phyloP scores from a whole-genome alignment of 1,284 basidiomycete genomes.

The Moesziomyces globuligerus region DNA sequence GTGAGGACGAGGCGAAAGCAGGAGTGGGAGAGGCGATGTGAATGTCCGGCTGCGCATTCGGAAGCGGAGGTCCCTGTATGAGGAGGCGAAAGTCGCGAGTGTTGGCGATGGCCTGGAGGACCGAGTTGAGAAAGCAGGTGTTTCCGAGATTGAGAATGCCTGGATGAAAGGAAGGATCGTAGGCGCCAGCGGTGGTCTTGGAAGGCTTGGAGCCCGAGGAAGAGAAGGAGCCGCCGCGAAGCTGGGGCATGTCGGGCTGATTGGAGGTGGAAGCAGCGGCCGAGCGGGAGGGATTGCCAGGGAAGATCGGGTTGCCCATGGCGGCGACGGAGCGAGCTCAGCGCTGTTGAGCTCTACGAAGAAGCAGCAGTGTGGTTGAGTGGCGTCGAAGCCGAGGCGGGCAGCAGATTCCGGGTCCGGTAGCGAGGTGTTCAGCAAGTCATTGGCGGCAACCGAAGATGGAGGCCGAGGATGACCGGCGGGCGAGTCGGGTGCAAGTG shows the following conservation, averaged over 20 bases:
- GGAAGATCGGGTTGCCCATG: constrained; percentile 32
- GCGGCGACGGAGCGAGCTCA: neutral
- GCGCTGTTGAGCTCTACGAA: neutral
- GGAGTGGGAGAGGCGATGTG: constrained; percentile 1
- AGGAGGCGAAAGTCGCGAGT: constrained; percentile 74
- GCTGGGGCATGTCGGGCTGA: constrained; percentile 11
- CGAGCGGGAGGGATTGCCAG: constrained; percentile 73
- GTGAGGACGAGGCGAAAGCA: neutral
- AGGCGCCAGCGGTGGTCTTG: constrained; percentile 62
- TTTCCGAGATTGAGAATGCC: constrained; percentile 87
- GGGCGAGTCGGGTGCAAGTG: too few species aligned
- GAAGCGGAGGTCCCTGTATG: constrained; percentile 68
- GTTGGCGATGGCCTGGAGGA: constrained; percentile 77
- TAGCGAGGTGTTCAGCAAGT: too few species aligned
- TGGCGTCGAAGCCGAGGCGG: neutral
- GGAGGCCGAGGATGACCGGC: too few species aligned
- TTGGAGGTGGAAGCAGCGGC: constrained; percentile 57
- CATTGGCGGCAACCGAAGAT: too few species aligned
- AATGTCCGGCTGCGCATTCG: constrained; percentile 5
- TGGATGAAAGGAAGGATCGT: constrained; percentile 65
- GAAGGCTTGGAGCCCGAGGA: constrained; percentile 79
- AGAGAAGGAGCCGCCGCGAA: constrained; percentile 82
- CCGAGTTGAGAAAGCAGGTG: constrained; percentile 92
- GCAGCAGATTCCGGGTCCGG: too few species aligned
- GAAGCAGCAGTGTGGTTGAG: neutral